A percentile compares a stretch with the other conserved stretches of the same genome.
phyloP scores from a whole-genome alignment of 2,329 filamentous ascomycete species.

The Elsinoe perseae region DNA sequence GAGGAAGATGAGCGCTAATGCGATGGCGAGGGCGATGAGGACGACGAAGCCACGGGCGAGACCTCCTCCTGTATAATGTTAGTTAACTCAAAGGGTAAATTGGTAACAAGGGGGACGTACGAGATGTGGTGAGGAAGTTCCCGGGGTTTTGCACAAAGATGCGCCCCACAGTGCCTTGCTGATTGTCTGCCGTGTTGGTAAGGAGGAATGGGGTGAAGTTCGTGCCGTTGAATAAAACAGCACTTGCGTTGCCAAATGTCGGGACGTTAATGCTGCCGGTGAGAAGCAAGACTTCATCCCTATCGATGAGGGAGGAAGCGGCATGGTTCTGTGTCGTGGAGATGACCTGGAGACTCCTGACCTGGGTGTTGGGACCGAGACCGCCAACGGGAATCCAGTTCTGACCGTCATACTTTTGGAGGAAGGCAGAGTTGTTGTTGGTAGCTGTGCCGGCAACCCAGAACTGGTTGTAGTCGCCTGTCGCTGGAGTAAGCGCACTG shows the following conservation, averaged over 20 bases:
- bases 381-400: slow-evolving; percentile 61
- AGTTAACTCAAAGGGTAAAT: background rate
- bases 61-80: slow-evolving; percentile 12
- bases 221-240: slow-evolving; percentile 80
- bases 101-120: slow-evolving; percentile 41
- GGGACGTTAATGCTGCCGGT: slow-evolving; percentile 75
- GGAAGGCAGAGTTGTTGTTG: slow-evolving; percentile 60
- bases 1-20: slow-evolving; percentile 68
- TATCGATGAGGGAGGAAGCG: slow-evolving; percentile 54
- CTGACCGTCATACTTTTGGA: slow-evolving; percentile 73
- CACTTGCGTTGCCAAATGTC: slow-evolving; percentile 71
- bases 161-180: slow-evolving; percentile 65
- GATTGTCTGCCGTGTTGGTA: slow-evolving; percentile 55
- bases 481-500: slow-evolving; percentile 66
- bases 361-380: slow-evolving; percentile 57
- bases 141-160: slow-evolving; percentile 73
- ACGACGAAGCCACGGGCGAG: slow-evolving; percentile 71
- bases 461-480: slow-evolving; percentile 60
- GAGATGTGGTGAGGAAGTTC: slow-evolving; percentile 60
- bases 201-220: slow-evolving; percentile 71
- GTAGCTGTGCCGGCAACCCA: slow-evolving; percentile 66
- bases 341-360: slow-evolving; percentile 78
- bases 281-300: slow-evolving; percentile 66
- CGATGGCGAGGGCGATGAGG: slow-evolving; percentile 70
- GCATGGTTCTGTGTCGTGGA: slow-evolving; percentile 61